A percentile compares a stretch with the other conserved stretches of the same genome.
Evolutionary conservation across 2,329 filamentous ascomycete genomes (phyloP).

Genomic region (Fusarium sublunatum): DNA sequence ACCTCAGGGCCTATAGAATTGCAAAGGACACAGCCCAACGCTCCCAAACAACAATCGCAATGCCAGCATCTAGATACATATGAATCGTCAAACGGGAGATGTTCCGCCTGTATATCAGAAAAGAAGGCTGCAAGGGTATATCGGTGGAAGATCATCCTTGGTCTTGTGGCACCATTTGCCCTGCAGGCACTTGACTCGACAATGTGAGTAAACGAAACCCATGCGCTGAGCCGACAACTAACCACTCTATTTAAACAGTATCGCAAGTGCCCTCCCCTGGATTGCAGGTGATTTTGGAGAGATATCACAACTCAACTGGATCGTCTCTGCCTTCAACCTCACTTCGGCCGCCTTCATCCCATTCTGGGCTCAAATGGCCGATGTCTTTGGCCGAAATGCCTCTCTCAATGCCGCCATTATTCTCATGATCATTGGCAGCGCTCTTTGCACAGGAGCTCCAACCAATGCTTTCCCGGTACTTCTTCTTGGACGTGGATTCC

Average conservation of each 20-base stretch:
- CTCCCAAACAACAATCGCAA: slow-evolving; percentile 17
- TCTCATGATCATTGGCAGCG: slow-evolving; percentile 68
- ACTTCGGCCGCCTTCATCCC: slow-evolving; percentile 75
- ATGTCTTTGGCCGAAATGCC: slow-evolving; percentile 72
- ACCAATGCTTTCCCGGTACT: slow-evolving; percentile 66
- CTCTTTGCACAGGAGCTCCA: slow-evolving; percentile 69
- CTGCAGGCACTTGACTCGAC: slow-evolving; percentile 73
- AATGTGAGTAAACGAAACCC: slow-evolving; percentile 55
- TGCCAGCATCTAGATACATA: slow-evolving; percentile 40
- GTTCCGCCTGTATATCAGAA: slow-evolving; percentile 50
- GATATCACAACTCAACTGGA: slow-evolving; percentile 72
- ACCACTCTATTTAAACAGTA: slow-evolving; percentile 35
- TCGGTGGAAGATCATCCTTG: slow-evolving; percentile 68
- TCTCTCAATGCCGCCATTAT: slow-evolving; percentile 68
- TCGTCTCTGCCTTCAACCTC: slow-evolving; percentile 75
- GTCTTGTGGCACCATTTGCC: slow-evolving; percentile 69
- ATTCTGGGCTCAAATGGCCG: slow-evolving; percentile 71
- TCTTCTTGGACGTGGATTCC: slow-evolving; percentile 70
- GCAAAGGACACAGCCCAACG: slow-evolving; percentile 4
- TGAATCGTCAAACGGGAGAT: slow-evolving; percentile 35
- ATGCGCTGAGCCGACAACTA: not conserved
- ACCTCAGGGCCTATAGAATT: not conserved
- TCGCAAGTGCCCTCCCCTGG: slow-evolving; percentile 56
- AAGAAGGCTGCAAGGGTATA: slow-evolving; percentile 54
- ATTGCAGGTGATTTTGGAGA: slow-evolving; percentile 73